phyloP scores from a whole-genome alignment of 768 basidiomycete genomes.

The Sarcomyxa edulis region DNA sequence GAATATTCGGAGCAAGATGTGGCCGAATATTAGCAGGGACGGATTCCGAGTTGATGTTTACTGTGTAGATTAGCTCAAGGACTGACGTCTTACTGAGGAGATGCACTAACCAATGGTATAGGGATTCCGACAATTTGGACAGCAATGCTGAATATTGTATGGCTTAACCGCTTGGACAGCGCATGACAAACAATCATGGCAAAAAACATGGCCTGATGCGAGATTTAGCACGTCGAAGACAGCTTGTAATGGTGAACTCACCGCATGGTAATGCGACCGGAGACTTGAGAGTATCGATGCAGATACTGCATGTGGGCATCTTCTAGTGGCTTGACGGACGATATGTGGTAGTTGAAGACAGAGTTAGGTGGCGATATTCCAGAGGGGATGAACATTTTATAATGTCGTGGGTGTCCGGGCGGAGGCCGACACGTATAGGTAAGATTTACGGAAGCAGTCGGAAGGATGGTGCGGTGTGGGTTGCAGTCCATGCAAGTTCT shows the following conservation, averaged over 20 bases:
- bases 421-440: no score
- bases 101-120: conserved; percentile 47
- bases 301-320: conserved; percentile 60
- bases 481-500: no score
- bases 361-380: no score
- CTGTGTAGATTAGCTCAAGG: conserved; percentile 22
- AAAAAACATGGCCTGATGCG: conserved; percentile 59
- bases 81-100: conserved; percentile 1
- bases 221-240: conserved; percentile 1
- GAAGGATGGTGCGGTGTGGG: no score
- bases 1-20: conserved; percentile 52
- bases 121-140: conserved; percentile 51
- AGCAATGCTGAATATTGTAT: conserved; percentile 41
- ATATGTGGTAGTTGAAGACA: no score
- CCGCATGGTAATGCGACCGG: conserved; percentile 65
- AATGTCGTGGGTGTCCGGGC: no score
- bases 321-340: no score
- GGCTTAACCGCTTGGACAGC: conserved; percentile 43
- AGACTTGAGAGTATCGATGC: conserved; percentile 45
- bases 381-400: no score
- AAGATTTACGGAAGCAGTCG: no score
- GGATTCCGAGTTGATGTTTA: conserved; percentile 36
- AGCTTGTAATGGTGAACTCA: conserved; percentile 3
- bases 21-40: conserved; percentile 57
- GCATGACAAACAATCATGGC: conserved; percentile 51